Evolutionary conservation across 306 rosid species (phyloP), one percentile per base, ranked within the genome.

Genomic region (Macrotyloma uniflorum): DNA sequence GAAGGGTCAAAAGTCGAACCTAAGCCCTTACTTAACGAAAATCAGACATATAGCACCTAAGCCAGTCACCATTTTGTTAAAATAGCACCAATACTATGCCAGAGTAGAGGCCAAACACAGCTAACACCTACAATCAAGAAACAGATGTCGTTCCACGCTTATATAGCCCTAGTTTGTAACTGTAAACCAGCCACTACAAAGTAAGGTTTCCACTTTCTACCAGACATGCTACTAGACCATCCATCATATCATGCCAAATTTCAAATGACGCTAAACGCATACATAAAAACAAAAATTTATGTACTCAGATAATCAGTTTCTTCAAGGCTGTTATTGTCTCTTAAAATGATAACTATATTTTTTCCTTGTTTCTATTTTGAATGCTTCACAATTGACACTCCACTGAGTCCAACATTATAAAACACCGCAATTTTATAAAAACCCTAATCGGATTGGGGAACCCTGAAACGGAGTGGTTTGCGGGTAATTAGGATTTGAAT

Each of bases 361-460:
- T 10, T 33, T 26, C 6, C 19, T 45, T 36, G 50, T 19, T 74
- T 47, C 46, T 0, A 51, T 42, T 55, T 4, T 30, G 50, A 35
- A 43, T 30, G 62, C 55, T 54, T 32, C 54, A 23, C 33, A 67
- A 9, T 15, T 16, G 46, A 33, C 15, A 23, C 70, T 20, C 49
- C 8, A 19, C n/a, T 18, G 26, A 33, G n/a, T 1, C 64, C 5
- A 0, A 54, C 19, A 20, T 16, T 12, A n/a, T 46, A 62, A 49
- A 62, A 62, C 13, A 15, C 28, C 43, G 8, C 22, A 15, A 40
- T 10, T 43, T 45, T 26, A 18, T 7, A 47, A 72, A 72, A 72
- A 63, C 83, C 75, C 84, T 72, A 72, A 67, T 38, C 33, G 45
- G 72, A 81, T 11, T 50, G 54, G 20, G 22, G 19, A 78, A 46